Evolutionary conservation across 805 yeast genomes (phyloP), one percentile per base, ranked within the genome.

Genomic region (Wilhelminamyces savonicus): DNA sequence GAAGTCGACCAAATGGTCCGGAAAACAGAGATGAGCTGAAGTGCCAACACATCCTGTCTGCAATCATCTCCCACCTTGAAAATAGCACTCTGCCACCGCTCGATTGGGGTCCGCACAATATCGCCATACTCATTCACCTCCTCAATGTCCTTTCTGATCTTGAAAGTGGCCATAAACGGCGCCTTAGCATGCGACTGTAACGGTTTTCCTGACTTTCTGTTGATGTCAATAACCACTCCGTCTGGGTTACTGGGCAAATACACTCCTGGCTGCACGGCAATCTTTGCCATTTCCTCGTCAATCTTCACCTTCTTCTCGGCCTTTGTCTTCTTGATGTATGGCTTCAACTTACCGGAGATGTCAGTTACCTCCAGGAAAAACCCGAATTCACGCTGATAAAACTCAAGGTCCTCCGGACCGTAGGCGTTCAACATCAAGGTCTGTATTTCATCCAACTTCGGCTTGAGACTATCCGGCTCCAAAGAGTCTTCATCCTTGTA

Each of bases 21-120:
- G 68, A 94, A 92, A 21, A 92, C 78, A 3, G 96, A 82, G 34
- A 94, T 82, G 49, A 92, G 66, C 52, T 92, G 99, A 35, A 92
- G 64, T 0, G 96, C 97, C 42, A 92, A 69, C 28, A 92, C 90
- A 59, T 92, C 99, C 57, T 92, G 99, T 44, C 99, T 74, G 64
- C 97, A 90, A 59, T 92, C 99, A 61, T 92, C 99, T 37, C 99
- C 99, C 32, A 92, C 98, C 57, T 92, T 92, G 73, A 92, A 92
- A 54, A 92, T 94, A 10, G 98, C 98, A 50, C 94, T 78, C 50
- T 87, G 87, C 94, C 94, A 82, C 41, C 69, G 74, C 29, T 83
- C 90, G 28, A 74, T 52, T 4, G 71, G 67, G 5, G 50, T 40
- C n/a, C 39, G 41, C 17, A 48, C 50, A 13, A 38, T 37, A 12